phyloP scores from a whole-genome alignment of 164 flowering plant genomes.

The Magnolia sinica region DNA sequence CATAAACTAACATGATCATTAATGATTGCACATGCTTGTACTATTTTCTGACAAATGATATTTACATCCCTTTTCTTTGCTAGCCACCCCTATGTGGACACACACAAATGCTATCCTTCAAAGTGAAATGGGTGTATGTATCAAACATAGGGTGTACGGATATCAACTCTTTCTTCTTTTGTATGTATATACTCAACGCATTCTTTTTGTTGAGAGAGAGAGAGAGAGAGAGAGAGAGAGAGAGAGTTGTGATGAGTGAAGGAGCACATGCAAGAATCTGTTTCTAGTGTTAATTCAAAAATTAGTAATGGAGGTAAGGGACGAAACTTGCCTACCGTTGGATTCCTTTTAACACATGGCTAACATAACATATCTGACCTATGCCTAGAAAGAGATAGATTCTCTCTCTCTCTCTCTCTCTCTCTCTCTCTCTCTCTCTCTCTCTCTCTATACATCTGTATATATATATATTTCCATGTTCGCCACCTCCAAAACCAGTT shows the following conservation, averaged over 20 bases:
- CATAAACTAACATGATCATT: conserved; percentile 12
- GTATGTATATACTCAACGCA: neutral
- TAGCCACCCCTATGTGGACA: neutral
- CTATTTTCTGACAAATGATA: neutral
- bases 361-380: neutral
- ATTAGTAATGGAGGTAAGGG: conserved; percentile 33
- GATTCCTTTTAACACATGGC: conserved; percentile 14
- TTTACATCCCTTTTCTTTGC: neutral
- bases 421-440: conserved; percentile 1
- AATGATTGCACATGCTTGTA: conserved; percentile 33
- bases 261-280: neutral
- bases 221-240: neutral
- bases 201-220: neutral
- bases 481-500: neutral
- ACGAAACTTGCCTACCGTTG: conserved; percentile 18
- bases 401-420: conserved; percentile 12
- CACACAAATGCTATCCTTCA: neutral
- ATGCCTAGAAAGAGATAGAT: conserved; percentile 8
- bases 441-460: neutral
- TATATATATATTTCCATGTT: neutral
- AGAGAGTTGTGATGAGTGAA: neutral
- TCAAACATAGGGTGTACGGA: neutral
- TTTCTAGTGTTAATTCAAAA: neutral
- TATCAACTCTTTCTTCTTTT: neutral
- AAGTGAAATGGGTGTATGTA: neutral